phyloP scores from a whole-genome alignment of 257 asterid genomes.

The Solanum infundibuliforme region DNA sequence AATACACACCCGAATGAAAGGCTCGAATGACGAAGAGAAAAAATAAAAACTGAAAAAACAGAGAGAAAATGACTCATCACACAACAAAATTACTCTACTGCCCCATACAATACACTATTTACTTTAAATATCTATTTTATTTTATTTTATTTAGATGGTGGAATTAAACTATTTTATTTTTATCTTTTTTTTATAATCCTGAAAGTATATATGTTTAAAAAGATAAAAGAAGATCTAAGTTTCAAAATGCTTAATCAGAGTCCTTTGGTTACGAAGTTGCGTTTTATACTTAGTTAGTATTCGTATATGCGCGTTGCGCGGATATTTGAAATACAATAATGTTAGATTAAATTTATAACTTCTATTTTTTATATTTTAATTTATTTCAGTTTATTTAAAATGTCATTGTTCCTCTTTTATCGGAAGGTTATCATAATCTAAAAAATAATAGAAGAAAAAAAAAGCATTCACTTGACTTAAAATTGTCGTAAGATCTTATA shows the following conservation, averaged over 20 bases:
- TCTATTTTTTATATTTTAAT: too few relatives aligned
- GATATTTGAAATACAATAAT: neutral
- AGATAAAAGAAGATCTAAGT: neutral
- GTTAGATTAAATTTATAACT: too few relatives aligned
- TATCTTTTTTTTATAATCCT: neutral
- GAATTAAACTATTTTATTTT: too few relatives aligned
- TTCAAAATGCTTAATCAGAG: neutral
- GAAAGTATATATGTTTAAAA: too few relatives aligned
- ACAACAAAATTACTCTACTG: neutral
- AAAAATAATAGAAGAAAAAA: too few relatives aligned
- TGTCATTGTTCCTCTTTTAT: too few relatives aligned
- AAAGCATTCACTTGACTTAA: too few relatives aligned
- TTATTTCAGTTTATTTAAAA: too few relatives aligned
- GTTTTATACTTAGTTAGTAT: neutral
- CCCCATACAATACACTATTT: neutral
- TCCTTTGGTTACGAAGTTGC: neutral
- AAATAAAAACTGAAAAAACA: neutral
- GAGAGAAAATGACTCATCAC: conserved; percentile 4
- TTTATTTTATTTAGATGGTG: too few relatives aligned
- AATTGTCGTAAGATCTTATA: too few relatives aligned
- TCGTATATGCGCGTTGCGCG: fast-evolving
- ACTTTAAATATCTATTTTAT: neutral
- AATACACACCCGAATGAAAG: conserved; percentile 9
- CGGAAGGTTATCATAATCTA: too few relatives aligned
- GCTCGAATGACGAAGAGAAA: conserved; percentile 11